phyloP scores from a whole-genome alignment of 2,329 filamentous ascomycete genomes.

The Penicillium expansum region DNA sequence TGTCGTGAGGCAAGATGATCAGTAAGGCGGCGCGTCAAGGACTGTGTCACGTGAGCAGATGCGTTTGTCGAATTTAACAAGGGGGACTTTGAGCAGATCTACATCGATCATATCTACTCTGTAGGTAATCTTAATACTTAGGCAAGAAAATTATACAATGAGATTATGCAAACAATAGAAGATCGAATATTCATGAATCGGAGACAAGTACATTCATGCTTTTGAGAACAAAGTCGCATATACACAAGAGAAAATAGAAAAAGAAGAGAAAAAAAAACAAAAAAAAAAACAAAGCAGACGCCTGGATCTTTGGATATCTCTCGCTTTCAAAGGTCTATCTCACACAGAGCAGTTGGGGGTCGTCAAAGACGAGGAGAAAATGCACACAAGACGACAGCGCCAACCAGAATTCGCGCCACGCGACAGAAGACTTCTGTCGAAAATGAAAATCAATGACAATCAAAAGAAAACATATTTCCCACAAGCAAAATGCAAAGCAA shows the following conservation, averaged over 20 bases:
- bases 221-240: conserved; percentile 16
- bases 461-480: conserved; percentile 13
- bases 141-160: not conserved
- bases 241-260: conserved; percentile 12
- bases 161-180: conserved; percentile 7
- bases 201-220: conserved; percentile 18
- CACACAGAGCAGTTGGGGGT: conserved; percentile 32
- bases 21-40: conserved; percentile 33
- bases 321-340: conserved; percentile 41
- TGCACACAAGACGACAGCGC: conserved; percentile 35
- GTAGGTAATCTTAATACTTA: not conserved
- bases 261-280: conserved; percentile 1
- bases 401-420: conserved; percentile 36
- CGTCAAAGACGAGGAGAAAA: conserved; percentile 32
- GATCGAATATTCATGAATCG: conserved; percentile 6
- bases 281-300: conserved; percentile 25
- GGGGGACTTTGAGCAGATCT: not conserved
- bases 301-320: conserved; percentile 42
- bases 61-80: conserved; percentile 14
- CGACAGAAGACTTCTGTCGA: conserved; percentile 28
- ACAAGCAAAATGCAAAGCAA: conserved; percentile 15
- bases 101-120: not conserved
- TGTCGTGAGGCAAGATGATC: conserved; percentile 30
- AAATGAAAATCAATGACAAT: conserved; percentile 9
- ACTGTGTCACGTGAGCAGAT: conserved; percentile 29